These are phyloP conservation scores for Paraconiothyrium brasiliense DNA, from an alignment of 2,329 filamentous ascomycete species.

Conservation along the genomic window DNA sequence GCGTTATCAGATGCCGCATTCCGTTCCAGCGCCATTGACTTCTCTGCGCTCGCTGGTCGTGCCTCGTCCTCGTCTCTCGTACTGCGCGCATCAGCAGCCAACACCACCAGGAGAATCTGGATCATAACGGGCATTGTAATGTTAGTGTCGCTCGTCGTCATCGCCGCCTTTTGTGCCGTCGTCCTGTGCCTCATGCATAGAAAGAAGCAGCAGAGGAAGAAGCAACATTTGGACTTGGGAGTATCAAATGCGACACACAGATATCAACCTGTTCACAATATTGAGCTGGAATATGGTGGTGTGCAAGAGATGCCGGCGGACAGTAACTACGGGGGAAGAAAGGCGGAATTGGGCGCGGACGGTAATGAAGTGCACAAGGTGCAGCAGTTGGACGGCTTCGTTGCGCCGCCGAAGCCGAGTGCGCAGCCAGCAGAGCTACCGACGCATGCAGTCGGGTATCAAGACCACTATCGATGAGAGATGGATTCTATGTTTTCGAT, in stretches of 20 bases:
- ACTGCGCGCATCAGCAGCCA: neutral
- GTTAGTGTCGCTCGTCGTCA: conserved; percentile 4
- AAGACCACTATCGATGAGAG: neutral
- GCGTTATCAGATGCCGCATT: conserved; percentile 6
- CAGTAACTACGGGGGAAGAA: neutral
- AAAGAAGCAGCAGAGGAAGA: conserved; percentile 15
- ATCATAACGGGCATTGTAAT: conserved; percentile 11
- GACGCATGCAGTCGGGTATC: neutral
- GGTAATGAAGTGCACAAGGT: neutral
- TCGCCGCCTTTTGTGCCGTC: conserved; percentile 17
- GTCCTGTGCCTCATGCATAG: conserved; percentile 15
- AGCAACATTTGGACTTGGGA: neutral
- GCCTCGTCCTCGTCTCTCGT: conserved; percentile 1
- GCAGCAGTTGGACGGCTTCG: conserved; percentile 15
- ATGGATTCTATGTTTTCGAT: no score
- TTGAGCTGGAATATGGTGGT: conserved; percentile 8
- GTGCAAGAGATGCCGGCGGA: conserved; percentile 19
- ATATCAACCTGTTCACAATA: conserved; percentile 14
- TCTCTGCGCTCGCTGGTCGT: conserved; percentile 12
- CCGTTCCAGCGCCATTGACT: conserved; percentile 7
- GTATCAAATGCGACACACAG: conserved; percentile 7
- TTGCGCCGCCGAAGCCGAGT: conserved; percentile 17
- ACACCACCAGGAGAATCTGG: conserved; percentile 9
- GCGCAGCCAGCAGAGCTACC: conserved; percentile 16
- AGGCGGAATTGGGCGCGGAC: conserved; percentile 11